Percentiles rank a stretch among this genome's conserved stretches.
phyloP scores from a whole-genome alignment of 768 basidiomycete genomes.

The Leucosporidium creatinivorum region DNA sequence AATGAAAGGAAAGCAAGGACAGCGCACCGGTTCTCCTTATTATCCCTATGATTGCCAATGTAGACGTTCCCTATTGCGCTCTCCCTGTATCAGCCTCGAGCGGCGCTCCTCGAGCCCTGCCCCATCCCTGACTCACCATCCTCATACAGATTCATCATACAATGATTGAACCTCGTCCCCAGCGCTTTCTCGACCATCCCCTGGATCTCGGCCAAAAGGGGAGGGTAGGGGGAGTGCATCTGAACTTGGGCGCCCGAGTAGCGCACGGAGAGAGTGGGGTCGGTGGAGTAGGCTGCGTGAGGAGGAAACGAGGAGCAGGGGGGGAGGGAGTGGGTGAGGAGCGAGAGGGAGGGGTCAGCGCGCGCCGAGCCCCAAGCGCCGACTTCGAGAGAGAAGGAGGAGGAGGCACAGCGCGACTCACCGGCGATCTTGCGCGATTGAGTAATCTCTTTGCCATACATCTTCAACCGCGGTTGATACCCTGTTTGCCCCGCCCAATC shows the following conservation, averaged over 20 bases:
- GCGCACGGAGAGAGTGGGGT: constrained; percentile 39
- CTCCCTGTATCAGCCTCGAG: too few species aligned
- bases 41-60: constrained; percentile 38
- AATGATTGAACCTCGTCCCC: constrained; percentile 45
- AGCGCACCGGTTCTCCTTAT: constrained; percentile 41
- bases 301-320: neutral
- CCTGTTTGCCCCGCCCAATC: constrained; percentile 37
- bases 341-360: neutral
- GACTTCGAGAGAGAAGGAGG: too few species aligned
- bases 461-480: constrained; percentile 45
- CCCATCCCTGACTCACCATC: constrained; percentile 39
- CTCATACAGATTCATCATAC: constrained; percentile 47
- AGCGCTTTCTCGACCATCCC: constrained; percentile 39
- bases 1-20: too few species aligned
- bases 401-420: neutral
- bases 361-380: too few species aligned
- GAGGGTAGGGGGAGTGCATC: constrained; percentile 43
- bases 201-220: constrained; percentile 40
- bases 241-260: constrained; percentile 44
- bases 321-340: neutral
- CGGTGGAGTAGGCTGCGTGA: constrained; percentile 41
- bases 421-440: constrained; percentile 44
- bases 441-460: constrained; percentile 45
- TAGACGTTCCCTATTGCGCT: constrained; percentile 5
- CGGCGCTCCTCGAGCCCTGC: constrained; percentile 32